Base-by-base conservation (phyloP, 257 asterid species). In the Vinca minor region DNA sequence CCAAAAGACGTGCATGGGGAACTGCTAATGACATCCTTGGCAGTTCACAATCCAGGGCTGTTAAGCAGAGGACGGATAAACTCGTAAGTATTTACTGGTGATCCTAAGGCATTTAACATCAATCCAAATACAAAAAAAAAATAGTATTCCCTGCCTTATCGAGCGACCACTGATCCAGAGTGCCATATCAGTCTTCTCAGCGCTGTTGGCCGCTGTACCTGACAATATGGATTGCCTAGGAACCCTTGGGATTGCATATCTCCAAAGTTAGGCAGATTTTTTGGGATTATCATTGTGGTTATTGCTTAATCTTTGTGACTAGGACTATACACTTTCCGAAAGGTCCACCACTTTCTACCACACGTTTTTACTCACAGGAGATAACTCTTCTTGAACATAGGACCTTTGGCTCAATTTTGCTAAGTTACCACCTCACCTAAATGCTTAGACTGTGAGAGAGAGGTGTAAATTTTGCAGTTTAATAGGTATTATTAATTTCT, bases 161-260 rank as follows among this genome's bases (percentile, higher is more conserved):
- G n/a, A n/a, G n/a, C n/a, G n/a, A n/a, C n/a, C n/a, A n/a, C n/a
- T n/a, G n/a, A n/a, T n/a, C n/a, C 82, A 89, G 97, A 85, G 93
- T 85, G 96, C 97, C 64, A 80, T 89, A 77, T 81, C 89, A 62
- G 90, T 87, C 70, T 81, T 93, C 68, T 85, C 93, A 47, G 78
- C 95, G 57, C 74, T 93, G 77, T 84, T 87, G 82, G 88, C 83
- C 65, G 74, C 84, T 65, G 86, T 76, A 46, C 95, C 98, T 9
- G 77, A 78, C 78, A 82, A 84, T 81, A 77, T 93, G 91, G 97
- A 93, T 84, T 85, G 86, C 82, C 94, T 87, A n/a, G 96, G 96
- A 66, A 93, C 87, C 78, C 91, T 89, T 72, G 98, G 98, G 74
- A 76, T 84, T 67, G 88, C 98, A 47, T 80, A 86, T 77, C 96